Evolutionary conservation across 768 basidiomycete species (phyloP).

Genomic region (Auricularia heimuer): DNA sequence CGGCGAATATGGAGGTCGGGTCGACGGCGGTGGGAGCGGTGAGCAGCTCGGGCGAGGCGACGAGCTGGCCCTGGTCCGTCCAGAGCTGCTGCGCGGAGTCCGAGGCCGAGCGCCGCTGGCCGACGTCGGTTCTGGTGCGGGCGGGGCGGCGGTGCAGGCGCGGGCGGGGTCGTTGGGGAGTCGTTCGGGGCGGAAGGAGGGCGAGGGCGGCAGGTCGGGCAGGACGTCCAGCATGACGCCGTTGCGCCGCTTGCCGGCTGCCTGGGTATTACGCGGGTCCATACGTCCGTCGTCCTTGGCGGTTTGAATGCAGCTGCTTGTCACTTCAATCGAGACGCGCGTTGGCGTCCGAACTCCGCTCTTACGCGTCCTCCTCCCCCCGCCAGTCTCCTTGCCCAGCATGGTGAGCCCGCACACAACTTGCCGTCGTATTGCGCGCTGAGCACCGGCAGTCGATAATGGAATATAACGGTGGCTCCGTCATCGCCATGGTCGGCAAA

Average conservation of each 20-base stretch:
- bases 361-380: too few relatives aligned
- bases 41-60: background rate
- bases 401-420: background rate
- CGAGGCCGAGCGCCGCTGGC: background rate
- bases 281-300: too few relatives aligned
- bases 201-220: background rate
- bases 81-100: background rate
- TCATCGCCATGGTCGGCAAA: conserved; percentile 98
- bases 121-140: background rate
- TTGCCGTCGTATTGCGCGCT: background rate
- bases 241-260: background rate
- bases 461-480: conserved; percentile 95
- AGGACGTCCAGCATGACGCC: background rate
- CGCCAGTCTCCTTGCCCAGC: background rate
- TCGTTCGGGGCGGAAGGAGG: background rate
- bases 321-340: too few relatives aligned
- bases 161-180: background rate
- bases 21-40: background rate
- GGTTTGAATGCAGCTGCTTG: too few relatives aligned
- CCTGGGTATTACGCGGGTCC: too few relatives aligned
- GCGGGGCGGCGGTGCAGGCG: background rate
- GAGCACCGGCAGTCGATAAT: conserved; percentile 57
- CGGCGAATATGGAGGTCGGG: too few relatives aligned
- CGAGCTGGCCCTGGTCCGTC: background rate
- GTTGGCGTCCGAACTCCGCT: too few relatives aligned